These are phyloP conservation scores for Chlorella sp. DNA, from an alignment of 139 green algal species.

Conservation along the genomic window DNA sequence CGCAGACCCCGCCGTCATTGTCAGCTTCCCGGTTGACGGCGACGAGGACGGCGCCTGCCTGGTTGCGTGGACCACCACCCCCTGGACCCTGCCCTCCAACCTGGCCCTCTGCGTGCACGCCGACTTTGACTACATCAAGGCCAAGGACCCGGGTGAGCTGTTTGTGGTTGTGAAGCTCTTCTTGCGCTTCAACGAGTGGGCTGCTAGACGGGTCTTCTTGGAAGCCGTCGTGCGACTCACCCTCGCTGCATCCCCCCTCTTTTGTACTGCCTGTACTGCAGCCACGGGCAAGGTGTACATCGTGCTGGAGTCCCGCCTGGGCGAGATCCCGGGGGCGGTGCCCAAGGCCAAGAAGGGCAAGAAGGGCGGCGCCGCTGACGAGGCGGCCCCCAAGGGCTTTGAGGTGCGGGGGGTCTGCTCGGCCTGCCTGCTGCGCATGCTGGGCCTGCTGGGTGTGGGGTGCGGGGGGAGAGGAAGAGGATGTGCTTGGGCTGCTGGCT, in stretches of 20 bases:
- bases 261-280: conserved; percentile 11
- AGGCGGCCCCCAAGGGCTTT: conserved; percentile 52
- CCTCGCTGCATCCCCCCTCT: neutral
- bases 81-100: conserved; percentile 98
- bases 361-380: conserved; percentile 43
- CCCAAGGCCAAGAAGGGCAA: conserved; percentile 82
- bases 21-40: conserved; percentile 82
- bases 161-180: too few relatives aligned
- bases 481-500: neutral
- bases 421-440: neutral
- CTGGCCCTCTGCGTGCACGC: conserved; percentile 97
- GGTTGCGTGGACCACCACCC: conserved; percentile 99
- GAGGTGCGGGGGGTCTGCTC: conserved; percentile 33
- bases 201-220: too few relatives aligned
- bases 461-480: too few relatives aligned
- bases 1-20: conserved; percentile 66
- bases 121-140: conserved; percentile 91
- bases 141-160: conserved; percentile 32
- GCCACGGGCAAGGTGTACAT: conserved; percentile 86
- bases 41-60: conserved; percentile 81
- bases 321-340: conserved; percentile 86
- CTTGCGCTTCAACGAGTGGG: too few relatives aligned
- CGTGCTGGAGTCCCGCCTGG: conserved; percentile 86
- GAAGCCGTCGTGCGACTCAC: neutral
- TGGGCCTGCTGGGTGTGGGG: too few relatives aligned